These are phyloP conservation scores for Stagonosporopsis chrysanthemi DNA, from an alignment of 2,329 filamentous ascomycete genomes.

Conservation along the genomic window DNA sequence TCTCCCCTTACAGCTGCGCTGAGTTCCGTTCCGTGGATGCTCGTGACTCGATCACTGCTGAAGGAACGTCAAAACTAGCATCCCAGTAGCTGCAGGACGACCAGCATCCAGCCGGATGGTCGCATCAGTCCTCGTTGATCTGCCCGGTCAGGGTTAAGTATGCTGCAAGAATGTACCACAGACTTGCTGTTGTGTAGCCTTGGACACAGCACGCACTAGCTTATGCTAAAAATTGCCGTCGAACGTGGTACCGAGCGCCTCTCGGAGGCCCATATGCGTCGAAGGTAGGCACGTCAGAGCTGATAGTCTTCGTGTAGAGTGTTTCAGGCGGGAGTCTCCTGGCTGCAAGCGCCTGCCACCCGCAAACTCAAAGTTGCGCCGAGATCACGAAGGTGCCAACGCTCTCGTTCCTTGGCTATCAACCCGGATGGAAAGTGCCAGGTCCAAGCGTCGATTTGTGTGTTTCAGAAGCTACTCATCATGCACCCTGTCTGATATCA, in stretches of 20 bases:
- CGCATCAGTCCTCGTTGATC: slow-evolving; percentile 27
- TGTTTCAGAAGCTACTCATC: neutral
- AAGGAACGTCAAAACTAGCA: slow-evolving; percentile 32
- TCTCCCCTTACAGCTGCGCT: slow-evolving; percentile 29
- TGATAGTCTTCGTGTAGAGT: slow-evolving; percentile 26
- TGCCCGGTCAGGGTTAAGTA: slow-evolving; percentile 26
- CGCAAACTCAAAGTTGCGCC: neutral
- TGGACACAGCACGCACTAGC: slow-evolving; percentile 30
- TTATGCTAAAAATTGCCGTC: slow-evolving; percentile 30
- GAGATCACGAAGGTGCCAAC: neutral
- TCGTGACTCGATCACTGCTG: slow-evolving; percentile 15
- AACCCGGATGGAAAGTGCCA: neutral
- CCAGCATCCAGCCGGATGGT: slow-evolving; percentile 17
- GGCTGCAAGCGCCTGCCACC: slow-evolving; percentile 20
- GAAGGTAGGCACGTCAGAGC: slow-evolving; percentile 26
- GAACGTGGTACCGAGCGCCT: slow-evolving; percentile 38
- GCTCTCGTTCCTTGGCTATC: neutral
- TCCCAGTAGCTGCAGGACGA: slow-evolving; percentile 15
- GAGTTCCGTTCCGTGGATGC: slow-evolving; percentile 11
- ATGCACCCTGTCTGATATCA: neutral
- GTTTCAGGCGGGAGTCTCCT: slow-evolving; percentile 23
- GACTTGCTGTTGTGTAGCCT: slow-evolving; percentile 21
- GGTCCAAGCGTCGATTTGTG: neutral
- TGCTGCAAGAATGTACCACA: slow-evolving; percentile 26
- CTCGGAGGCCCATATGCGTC: slow-evolving; percentile 30